Base-by-base conservation (phyloP, 2,329 filamentous ascomycete species). In the Penicillium paneum region DNA sequence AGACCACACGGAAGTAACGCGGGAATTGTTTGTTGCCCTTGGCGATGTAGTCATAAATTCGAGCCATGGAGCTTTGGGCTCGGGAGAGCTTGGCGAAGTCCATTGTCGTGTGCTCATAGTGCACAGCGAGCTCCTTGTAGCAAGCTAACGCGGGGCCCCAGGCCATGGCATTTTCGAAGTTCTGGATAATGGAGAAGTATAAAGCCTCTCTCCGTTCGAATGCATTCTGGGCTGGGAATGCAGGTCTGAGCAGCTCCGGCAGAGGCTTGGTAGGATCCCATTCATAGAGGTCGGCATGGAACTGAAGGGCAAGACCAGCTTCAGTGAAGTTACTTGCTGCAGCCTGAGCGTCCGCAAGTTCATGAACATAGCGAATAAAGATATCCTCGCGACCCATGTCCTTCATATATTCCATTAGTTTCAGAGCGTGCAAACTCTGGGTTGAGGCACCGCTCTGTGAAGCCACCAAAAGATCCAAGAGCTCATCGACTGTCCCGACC, bases 371-470 rank as follows among this genome's bases (percentile, higher is more conserved):
- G 61, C 91, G 88, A 60, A 96, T 89, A 72, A 96, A 97, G 54
- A 97, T 96, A 66, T 97, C 92, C 70, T 96, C 91, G 68, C 96
- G 96, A 63, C 95, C 90, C 88, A 97, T 96, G 68, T 97, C 91
- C 61, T 91, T 89, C 64, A 97, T 81, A 74, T 97, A 97, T 64
- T 97, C 91, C 92, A 97, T 97, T 26, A 97, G 78, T 52, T 90
- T 85, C 48, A 97, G 77, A 0, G 91, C 90, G 71, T 97, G 91
- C 73, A 96, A 90, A 60, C 96, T 89, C 67, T 96, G 91, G 41
- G 85, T 88, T 5, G 77, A 74, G 19, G 75, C 90, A 0, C 86
- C 87, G 62, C 88, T 88, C 69, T 97, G 90, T 0, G 96, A 92
- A 5, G 90, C 91, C 26, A 95, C 89, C 17, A 99, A 81, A 39